Evolutionary conservation across 495 filamentous ascomycete species (phyloP).

Genomic region (Parathielavia appendiculata): DNA sequence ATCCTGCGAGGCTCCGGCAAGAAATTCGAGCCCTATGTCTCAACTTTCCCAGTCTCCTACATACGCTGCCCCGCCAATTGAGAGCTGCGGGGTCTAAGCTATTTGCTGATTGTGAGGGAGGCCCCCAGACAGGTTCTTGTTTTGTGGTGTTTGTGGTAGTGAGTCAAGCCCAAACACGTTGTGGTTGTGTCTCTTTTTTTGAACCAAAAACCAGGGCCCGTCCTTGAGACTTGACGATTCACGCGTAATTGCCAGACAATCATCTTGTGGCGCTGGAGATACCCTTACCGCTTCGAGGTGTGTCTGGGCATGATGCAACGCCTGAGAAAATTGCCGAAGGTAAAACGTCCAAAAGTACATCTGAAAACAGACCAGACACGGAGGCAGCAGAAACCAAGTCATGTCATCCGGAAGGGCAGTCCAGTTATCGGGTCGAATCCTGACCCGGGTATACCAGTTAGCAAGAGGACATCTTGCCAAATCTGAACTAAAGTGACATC

Average conservation of each 20-base stretch:
- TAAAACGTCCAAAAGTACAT: background rate
- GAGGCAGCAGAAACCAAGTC: background rate
- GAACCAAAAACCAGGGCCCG: background rate
- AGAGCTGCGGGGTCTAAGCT: too few species aligned
- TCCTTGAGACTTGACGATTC: background rate
- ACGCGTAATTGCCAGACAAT: background rate
- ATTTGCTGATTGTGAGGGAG: too few species aligned
- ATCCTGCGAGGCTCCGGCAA: too few species aligned
- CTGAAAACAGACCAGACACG: background rate
- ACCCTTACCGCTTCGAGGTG: background rate
- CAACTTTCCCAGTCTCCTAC: too few species aligned
- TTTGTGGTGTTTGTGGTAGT: too few species aligned
- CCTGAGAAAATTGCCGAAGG: background rate
- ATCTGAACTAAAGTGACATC: slow-evolving; percentile 31
- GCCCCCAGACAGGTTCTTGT: too few species aligned
- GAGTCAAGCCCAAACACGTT: too few species aligned
- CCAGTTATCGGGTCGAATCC: slow-evolving; percentile 23
- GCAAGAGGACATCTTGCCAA: slow-evolving; percentile 19
- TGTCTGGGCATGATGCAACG: background rate
- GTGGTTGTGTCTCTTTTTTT: too few species aligned
- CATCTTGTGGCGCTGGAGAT: background rate
- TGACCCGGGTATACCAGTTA: slow-evolving; percentile 26
- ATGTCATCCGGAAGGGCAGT: slow-evolving; percentile 25
- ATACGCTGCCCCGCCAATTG: too few species aligned
- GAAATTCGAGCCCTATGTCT: too few species aligned